Evolutionary conservation across 805 yeast species (phyloP).

Genomic region (Saccharomycopsis sp.): DNA sequence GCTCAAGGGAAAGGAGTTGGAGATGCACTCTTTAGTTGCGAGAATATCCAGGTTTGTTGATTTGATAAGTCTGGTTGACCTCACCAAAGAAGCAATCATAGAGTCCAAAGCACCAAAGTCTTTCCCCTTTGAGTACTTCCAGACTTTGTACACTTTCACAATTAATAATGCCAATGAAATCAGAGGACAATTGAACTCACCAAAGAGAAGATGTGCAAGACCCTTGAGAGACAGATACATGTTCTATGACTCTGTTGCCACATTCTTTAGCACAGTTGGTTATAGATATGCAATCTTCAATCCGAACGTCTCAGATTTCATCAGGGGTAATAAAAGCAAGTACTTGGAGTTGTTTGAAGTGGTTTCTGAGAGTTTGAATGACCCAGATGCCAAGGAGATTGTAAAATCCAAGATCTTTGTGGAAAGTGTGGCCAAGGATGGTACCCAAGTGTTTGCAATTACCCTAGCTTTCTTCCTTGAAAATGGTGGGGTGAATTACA

Average conservation of each 20-base stretch:
- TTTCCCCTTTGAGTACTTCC: conserved; percentile 14
- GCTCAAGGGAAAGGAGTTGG: conserved; percentile 33
- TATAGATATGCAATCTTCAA: conserved; percentile 49
- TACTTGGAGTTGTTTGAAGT: conserved; percentile 56
- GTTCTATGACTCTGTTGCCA: conserved; percentile 20
- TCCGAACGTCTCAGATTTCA: conserved; percentile 46
- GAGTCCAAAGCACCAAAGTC: conserved; percentile 18
- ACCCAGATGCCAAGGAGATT: conserved; percentile 32
- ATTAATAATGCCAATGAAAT: conserved; percentile 23
- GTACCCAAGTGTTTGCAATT: conserved; percentile 57
- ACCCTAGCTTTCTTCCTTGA: conserved; percentile 27
- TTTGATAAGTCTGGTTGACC: conserved; percentile 24
- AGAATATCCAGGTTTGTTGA: conserved; percentile 36
- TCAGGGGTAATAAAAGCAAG: conserved; percentile 40
- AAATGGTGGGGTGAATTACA: conserved; percentile 36
- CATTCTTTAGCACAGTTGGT: conserved; percentile 40
- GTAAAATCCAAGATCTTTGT: conserved; percentile 41
- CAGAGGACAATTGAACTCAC: conserved; percentile 22
- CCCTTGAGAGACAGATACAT: neutral
- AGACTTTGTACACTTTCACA: conserved; percentile 9
- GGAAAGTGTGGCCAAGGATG: conserved; percentile 63
- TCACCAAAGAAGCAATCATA: conserved; percentile 19
- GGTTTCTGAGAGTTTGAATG: conserved; percentile 56
- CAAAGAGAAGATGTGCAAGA: neutral
- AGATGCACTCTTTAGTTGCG: conserved; percentile 32